phyloP scores from a whole-genome alignment of 257 asterid species.

The Mitragyna speciosa region DNA sequence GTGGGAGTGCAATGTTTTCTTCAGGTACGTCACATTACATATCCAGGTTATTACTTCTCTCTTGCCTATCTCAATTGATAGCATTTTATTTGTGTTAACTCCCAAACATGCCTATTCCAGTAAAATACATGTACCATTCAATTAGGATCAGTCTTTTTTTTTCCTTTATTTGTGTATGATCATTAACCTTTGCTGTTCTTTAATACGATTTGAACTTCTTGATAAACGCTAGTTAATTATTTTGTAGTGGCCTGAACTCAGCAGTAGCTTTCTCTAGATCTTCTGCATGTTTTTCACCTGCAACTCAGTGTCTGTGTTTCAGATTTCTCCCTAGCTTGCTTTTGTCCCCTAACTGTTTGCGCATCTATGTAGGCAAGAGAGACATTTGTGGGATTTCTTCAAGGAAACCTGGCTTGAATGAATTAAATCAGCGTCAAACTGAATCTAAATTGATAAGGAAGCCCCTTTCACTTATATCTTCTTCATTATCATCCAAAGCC shows the following conservation, averaged over 20 bases:
- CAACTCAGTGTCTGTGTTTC: neutral
- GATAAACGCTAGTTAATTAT: neutral
- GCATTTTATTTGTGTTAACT: neutral
- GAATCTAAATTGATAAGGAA: constrained; percentile 38
- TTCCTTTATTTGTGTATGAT: neutral
- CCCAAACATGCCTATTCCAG: neutral
- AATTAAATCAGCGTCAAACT: constrained; percentile 25
- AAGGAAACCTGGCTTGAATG: constrained; percentile 23
- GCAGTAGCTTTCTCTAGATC: neutral
- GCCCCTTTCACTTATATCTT: constrained; percentile 71
- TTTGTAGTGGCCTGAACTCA: neutral
- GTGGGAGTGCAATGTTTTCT: constrained; percentile 30
- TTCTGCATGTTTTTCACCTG: neutral
- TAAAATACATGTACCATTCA: neutral
- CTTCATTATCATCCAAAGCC: constrained; percentile 44
- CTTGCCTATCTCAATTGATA: neutral
- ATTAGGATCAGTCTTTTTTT: neutral
- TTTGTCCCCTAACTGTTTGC: neutral
- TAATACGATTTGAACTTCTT: neutral
- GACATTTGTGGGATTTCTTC: constrained; percentile 23
- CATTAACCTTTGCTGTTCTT: neutral
- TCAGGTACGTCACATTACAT: constrained; percentile 41
- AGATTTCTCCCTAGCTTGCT: neutral
- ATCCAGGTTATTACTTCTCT: neutral
- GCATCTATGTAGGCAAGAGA: constrained; percentile 37